Conservation (phyloP, 495 filamentous ascomycete species). For the Clohesyomyces aquaticus region DNA sequence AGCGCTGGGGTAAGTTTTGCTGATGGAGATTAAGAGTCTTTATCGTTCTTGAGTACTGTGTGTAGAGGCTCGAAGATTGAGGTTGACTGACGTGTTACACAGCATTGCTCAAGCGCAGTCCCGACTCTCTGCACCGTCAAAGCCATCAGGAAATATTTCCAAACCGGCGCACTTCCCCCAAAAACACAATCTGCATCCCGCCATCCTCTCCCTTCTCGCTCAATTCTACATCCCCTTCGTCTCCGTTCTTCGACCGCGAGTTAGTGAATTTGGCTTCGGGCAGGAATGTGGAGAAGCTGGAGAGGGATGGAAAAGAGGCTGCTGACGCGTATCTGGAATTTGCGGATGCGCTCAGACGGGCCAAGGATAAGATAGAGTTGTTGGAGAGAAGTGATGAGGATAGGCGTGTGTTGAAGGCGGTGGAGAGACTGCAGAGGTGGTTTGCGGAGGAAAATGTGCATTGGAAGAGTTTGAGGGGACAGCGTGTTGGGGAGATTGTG, state of each 20-base stretch:
- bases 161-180: slow-evolving; percentile 42
- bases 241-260: slow-evolving; percentile 21
- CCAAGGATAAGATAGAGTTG: not conserved
- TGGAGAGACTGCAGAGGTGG: not conserved
- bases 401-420: slow-evolving; percentile 5
- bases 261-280: too few species aligned
- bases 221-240: slow-evolving; percentile 25
- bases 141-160: slow-evolving; percentile 43
- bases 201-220: slow-evolving; percentile 19
- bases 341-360: not conserved
- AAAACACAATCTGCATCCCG: slow-evolving; percentile 36
- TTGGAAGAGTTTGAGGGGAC: not conserved
- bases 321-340: too few species aligned
- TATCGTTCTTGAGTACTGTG: not conserved
- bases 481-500: not conserved
- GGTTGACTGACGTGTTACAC: not conserved
- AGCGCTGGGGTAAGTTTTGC: slow-evolving; percentile 50
- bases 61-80: not conserved
- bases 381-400: too few species aligned
- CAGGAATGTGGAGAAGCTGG: too few species aligned
- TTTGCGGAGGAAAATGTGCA: not conserved
- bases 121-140: slow-evolving; percentile 42
- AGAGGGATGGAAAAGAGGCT: too few species aligned
- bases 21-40: not conserved
- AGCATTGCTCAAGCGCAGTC: slow-evolving; percentile 43